A percentile compares a stretch with the other conserved stretches of the same genome.
phyloP scores from a whole-genome alignment of 2,329 filamentous ascomycete genomes.

The Byssoonygena ceratinophila region DNA sequence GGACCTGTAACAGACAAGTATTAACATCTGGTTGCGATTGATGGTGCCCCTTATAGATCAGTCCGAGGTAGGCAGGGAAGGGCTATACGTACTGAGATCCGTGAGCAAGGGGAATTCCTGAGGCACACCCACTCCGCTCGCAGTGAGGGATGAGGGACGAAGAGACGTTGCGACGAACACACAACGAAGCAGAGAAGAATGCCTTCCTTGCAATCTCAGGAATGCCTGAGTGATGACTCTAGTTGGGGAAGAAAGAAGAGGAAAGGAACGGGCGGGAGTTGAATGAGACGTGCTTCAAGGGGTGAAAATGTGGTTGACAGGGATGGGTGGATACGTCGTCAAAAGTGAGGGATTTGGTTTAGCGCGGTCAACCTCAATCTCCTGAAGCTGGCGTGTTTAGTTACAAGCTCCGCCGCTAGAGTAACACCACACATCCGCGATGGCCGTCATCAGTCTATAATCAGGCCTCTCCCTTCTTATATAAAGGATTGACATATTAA shows the following conservation, averaged over 20 bases:
- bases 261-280: neutral
- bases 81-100: neutral
- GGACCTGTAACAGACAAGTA: neutral
- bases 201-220: neutral
- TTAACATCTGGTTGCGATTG: neutral
- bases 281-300: slow-evolving; percentile 10
- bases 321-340: slow-evolving; percentile 7
- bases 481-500: neutral
- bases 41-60: neutral
- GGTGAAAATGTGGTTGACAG: slow-evolving; percentile 8
- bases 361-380: neutral
- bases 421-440: neutral
- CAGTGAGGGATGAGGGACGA: too few relatives aligned
- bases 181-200: too few relatives aligned
- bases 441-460: too few relatives aligned
- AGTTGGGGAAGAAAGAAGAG: neutral
- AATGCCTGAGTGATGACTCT: neutral
- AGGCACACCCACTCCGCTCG: too few relatives aligned
- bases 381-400: neutral
- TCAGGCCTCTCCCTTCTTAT: neutral
- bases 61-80: neutral
- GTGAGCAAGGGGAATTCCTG: neutral
- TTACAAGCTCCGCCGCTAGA: neutral
- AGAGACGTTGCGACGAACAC: too few relatives aligned
- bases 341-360: slow-evolving; percentile 8